phyloP scores from a whole-genome alignment of 352 stramenopile species.

The Phytophthora megakarya region DNA sequence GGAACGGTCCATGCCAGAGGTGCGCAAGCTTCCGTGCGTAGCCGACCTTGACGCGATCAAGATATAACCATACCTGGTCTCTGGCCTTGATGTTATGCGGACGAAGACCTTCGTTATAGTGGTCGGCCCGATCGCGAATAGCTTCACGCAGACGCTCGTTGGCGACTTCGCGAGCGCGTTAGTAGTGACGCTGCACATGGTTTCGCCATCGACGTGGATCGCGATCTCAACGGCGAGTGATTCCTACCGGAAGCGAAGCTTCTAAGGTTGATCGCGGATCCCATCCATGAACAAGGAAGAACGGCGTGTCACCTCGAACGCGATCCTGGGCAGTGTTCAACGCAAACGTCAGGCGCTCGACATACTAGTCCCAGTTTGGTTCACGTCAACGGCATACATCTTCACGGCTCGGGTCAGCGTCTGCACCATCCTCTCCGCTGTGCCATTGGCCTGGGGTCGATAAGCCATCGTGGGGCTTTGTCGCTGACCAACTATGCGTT shows the following conservation, averaged over 20 bases:
- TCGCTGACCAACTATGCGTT: background rate
- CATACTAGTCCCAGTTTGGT: slow-evolving; percentile 22
- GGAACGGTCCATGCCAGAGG: no score
- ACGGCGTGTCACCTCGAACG: slow-evolving; percentile 1
- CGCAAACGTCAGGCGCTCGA: slow-evolving; percentile 5
- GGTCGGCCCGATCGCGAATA: background rate
- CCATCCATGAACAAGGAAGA: slow-evolving; percentile 10
- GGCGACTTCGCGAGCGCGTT: background rate
- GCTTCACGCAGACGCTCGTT: background rate
- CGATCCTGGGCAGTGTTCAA: slow-evolving; percentile 17
- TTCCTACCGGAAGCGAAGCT: slow-evolving; percentile 1
- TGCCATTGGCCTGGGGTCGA: slow-evolving; percentile 1
- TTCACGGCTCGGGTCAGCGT: slow-evolving; percentile 7
- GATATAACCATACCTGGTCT: slow-evolving; percentile 4
- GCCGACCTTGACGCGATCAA: no score
- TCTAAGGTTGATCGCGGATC: slow-evolving; percentile 20
- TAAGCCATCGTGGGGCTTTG: slow-evolving; percentile 12
- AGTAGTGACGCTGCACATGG: slow-evolving; percentile 10
- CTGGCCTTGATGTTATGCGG: background rate
- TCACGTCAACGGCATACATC: slow-evolving; percentile 15
- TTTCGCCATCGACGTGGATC: slow-evolving; percentile 3
- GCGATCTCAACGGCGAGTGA: background rate
- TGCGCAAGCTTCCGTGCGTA: no score
- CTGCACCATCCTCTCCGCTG: slow-evolving; percentile 13
- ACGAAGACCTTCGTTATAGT: background rate